Evolutionary conservation across 2,329 filamentous ascomycete genomes (phyloP), one percentile per base, ranked within the genome.

Genomic region (Pleurostoma richardsiae): DNA sequence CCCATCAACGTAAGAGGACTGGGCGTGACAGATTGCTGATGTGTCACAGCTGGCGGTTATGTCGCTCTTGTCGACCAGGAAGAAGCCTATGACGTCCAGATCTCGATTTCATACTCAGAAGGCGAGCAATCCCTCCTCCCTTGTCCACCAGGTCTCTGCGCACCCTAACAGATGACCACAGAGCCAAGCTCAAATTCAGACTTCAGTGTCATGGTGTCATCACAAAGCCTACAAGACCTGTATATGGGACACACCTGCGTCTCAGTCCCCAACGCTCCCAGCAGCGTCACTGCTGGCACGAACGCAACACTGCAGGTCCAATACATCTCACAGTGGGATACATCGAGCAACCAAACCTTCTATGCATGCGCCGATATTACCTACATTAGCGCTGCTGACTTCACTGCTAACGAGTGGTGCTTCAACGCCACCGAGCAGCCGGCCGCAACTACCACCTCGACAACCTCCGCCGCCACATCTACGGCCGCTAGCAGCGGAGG

Each of bases 281-380:
- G 59, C 4, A 58, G 54, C 7, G 60, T 69, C 47, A 53, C 54
- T n/a, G 55, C 65, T 4, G 73, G 74, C 19, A 60, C 63, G 44
- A 71, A 71, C 47, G 74, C 74, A 19, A 77, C 74, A 5, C 62
- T 76, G 27, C 73, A 76, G 54, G 63, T 77, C 52, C 67, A 68
- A 48, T 77, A 76, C 60, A 65, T 62, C 44, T 66, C 71, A 44
- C 63, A 70, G 51, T 73, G 69, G 53, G 59, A 71, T 52, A 66
- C 62, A 41, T 63, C 64, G 45, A 55, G 56, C 11, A 64, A 65
- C 39, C 59, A 68, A 51, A 61, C 63, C 0, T 68, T 67, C 52
- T 69, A 60, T 38, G 61, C 63, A 19, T 69, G 66, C 43, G 65
- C 66, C 36, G 66, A 69, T 49, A 56, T 69, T 40, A 63, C 58